Evolutionary conservation across 352 stramenopile genomes (phyloP), one percentile per base, ranked within the genome.

Genomic region (Globisporangium cylindrosporum): DNA sequence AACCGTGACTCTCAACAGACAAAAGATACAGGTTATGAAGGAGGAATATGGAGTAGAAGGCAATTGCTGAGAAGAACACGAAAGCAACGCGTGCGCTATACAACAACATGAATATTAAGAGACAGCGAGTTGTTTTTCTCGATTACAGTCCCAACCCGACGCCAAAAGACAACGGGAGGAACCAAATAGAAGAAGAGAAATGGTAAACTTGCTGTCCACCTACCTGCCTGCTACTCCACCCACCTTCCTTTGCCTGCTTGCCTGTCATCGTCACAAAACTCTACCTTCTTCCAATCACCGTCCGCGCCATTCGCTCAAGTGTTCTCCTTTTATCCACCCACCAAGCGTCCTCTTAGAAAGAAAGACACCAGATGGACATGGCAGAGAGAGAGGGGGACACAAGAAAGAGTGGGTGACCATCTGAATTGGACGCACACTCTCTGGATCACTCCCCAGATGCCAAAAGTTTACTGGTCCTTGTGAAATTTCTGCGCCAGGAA

Each of bases 401-500:
- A 10, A 18, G 12, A 6, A 32, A 32, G 5, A 36, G 25, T 25
- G 4, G n/a, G 27, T 18, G 27, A 15, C 27, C 53, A 59, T 9
- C 9, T 46, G 29, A 18, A 38, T 32, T 61, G 29, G 55, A 20
- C 55, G 2, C 55, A 12, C 29, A 24, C 55, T 38, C 27, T 60
- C 61, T 36, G 22, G 6, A 22, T 15, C 24, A 41, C 20, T 27
- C 27, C 24, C 27, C 14, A n/a, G 8, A 20, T 7, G 38, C 38
- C 12, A 20, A 14, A 46, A 18, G 12, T 64, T 75, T 84, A 91
- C 76, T 86, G 74, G 59, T 87, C 79, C 79, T 95, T 80, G 79
- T 97, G 91, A 73, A 97, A 89, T 74, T 93, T 93, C 66, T 86
- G 80, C 55, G 90, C 89, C 63, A 97, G 70, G 72, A 97, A 97